Percentiles rank a stretch among this genome's conserved stretches.
These are phyloP conservation scores for Akanthomyces uredinophilus DNA, from an alignment of 2,329 filamentous ascomycete genomes.

Conservation along the genomic window DNA sequence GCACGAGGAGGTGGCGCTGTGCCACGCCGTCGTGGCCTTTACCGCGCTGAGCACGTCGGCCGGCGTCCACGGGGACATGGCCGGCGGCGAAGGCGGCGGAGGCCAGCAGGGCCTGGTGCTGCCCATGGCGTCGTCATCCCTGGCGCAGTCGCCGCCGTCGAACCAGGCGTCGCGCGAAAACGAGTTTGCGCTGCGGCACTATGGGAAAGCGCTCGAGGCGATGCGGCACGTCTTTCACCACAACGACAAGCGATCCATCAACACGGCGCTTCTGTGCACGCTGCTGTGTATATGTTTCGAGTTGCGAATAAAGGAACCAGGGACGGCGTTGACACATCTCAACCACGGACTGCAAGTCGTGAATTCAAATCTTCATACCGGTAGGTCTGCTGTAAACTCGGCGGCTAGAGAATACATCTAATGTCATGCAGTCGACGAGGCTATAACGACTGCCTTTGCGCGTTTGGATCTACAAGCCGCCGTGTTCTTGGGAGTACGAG, in stretches of 20 bases:
- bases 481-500: slow-evolving; percentile 14
- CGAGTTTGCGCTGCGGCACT: slow-evolving; percentile 15
- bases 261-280: slow-evolving; percentile 16
- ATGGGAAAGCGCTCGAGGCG: slow-evolving; percentile 11
- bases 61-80: not conserved
- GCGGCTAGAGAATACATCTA: not conserved
- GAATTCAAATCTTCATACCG: slow-evolving; percentile 11
- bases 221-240: slow-evolving; percentile 14
- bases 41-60: slow-evolving; percentile 10
- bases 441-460: slow-evolving; percentile 15
- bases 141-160: not conserved
- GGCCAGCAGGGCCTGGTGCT: not conserved
- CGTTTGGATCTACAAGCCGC: slow-evolving; percentile 16
- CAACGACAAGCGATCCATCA: slow-evolving; percentile 11
- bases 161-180: not conserved
- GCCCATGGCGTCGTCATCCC: not conserved
- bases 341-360: slow-evolving; percentile 15
- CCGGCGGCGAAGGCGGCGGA: not conserved
- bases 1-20: slow-evolving; percentile 14
- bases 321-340: slow-evolving; percentile 15
- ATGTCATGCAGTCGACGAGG: slow-evolving; percentile 14
- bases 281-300: slow-evolving; percentile 19
- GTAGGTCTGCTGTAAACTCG: not conserved
- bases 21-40: slow-evolving; percentile 17
- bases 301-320: slow-evolving; percentile 14